Base-by-base conservation (phyloP, 257 asterid genomes). In the Lavandula angustifolia region DNA sequence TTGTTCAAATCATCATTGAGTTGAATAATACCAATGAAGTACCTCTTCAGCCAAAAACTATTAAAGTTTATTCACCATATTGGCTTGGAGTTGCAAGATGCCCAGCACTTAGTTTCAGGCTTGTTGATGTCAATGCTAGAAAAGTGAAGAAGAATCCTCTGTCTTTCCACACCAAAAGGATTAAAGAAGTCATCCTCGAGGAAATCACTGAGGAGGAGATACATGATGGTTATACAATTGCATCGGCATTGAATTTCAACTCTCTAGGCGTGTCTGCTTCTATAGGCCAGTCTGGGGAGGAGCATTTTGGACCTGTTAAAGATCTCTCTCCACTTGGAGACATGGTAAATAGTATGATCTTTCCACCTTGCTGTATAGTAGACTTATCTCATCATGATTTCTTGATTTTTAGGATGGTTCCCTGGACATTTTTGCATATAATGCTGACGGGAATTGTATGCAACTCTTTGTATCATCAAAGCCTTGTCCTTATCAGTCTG, bases 181-280 rank as follows among this genome's bases (percentile, higher is more conserved):
- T n/a, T 62, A 75, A 72, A 72, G 94, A 84, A 72, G 83, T 73
- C 50, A 66, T 83, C 73, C 71, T 81, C 33, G 96, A 94, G 79
- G 99, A 94, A 79, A 94, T 94, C 37, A 78, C 94, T 32, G 91
- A 84, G 61, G 99, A 94, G 78, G 99, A 94, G 86, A 74, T 82
- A 42, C 77, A 70, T 73, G 95, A 87, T 52, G 97, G 96, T 60
- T 74, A 80, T 75, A 94, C 99, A 53, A 85, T 94, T 80, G 99
- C 92, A 32, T 87, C 99, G 67, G 86, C 80, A 10, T 74, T 94
- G 76, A 90, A 89, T 76, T 90, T 94, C 80, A 89, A 86, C 61
- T 77, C 81, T 43, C 77, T 94, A 70, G 95, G 95, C 57, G 82
- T 94, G 64, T 77, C 92, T 53, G 99, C 95, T 62, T 87, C 96